phyloP scores from a whole-genome alignment of 2,329 filamentous ascomycete species.

The Thermochaetoides dissita region DNA sequence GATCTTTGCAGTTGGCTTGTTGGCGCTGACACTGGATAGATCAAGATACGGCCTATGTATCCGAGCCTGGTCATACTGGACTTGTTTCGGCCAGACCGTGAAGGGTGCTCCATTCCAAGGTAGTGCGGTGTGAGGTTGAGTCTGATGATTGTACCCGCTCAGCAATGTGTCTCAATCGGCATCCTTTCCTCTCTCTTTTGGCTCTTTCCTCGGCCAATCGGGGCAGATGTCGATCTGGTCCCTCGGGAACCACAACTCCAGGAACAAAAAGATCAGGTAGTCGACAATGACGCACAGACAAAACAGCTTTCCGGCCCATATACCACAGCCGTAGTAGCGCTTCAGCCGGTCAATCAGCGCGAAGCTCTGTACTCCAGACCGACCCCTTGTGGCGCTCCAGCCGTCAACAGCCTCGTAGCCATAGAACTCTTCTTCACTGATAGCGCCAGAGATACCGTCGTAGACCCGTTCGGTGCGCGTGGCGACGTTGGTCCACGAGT shows the following conservation, averaged over 20 bases:
- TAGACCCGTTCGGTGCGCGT: constrained; percentile 90
- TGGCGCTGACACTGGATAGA: no score
- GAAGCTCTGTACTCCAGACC: constrained; percentile 65
- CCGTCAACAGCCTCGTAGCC: constrained; percentile 53
- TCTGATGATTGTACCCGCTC: no score
- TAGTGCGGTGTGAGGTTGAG: no score
- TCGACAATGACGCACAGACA: constrained; percentile 90
- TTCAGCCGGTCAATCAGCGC: constrained; percentile 90
- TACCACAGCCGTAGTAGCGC: constrained; percentile 92
- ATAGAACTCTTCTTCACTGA: constrained; percentile 78
- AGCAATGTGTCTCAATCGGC: constrained; percentile 5
- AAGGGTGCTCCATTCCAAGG: no score
- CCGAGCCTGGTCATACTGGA: no score
- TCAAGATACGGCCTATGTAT: no score
- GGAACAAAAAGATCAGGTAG: constrained; percentile 75
- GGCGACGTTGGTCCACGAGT: constrained; percentile 94
- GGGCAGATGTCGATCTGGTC: constrained; percentile 77
- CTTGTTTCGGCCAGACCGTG: no score
- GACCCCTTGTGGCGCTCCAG: constrained; percentile 57
- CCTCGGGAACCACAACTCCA: constrained; percentile 77
- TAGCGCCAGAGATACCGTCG: constrained; percentile 76
- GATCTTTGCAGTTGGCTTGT: no score
- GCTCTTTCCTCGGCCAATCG: constrained; percentile 75
- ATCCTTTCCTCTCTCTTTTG: constrained; percentile 16
- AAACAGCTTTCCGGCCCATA: constrained; percentile 96